Conservation (phyloP, 805 yeast genomes). For the Candida andamanensis region DNA sequence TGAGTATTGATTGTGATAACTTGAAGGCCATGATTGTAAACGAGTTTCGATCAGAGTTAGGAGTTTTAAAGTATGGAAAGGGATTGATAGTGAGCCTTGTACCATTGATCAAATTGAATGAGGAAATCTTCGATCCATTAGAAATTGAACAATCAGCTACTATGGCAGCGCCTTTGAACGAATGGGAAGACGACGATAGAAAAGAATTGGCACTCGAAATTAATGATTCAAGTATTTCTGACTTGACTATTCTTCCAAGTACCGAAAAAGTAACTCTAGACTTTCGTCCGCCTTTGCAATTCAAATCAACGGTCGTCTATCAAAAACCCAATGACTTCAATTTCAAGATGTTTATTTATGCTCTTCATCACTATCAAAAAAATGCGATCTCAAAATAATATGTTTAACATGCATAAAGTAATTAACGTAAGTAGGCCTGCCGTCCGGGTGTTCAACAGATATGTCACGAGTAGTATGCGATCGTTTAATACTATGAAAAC, state of each 20-base stretch:
- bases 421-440: too few species aligned
- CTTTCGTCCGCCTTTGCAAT: neutral
- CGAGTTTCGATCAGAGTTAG: conserved; percentile 3
- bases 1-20: conserved; percentile 1
- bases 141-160: too few species aligned
- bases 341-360: conserved; percentile 6
- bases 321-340: conserved; percentile 2
- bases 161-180: too few species aligned
- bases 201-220: conserved; percentile 1
- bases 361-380: conserved; percentile 3
- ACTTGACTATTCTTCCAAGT: neutral
- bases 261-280: neutral
- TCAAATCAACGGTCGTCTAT: conserved; percentile 2
- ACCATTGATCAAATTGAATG: conserved; percentile 2
- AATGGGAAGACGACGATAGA: conserved; percentile 5
- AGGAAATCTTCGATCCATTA: conserved; percentile 2
- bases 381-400: neutral
- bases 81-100: conserved; percentile 1
- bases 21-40: conserved; percentile 4
- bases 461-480: too few species aligned
- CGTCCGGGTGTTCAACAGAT: too few species aligned
- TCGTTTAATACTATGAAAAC: too few species aligned
- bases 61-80: conserved; percentile 2
- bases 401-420: too few species aligned
- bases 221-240: neutral